phyloP scores from a whole-genome alignment of 2,329 filamentous ascomycete genomes.

The Pseudomassariella vexata region DNA sequence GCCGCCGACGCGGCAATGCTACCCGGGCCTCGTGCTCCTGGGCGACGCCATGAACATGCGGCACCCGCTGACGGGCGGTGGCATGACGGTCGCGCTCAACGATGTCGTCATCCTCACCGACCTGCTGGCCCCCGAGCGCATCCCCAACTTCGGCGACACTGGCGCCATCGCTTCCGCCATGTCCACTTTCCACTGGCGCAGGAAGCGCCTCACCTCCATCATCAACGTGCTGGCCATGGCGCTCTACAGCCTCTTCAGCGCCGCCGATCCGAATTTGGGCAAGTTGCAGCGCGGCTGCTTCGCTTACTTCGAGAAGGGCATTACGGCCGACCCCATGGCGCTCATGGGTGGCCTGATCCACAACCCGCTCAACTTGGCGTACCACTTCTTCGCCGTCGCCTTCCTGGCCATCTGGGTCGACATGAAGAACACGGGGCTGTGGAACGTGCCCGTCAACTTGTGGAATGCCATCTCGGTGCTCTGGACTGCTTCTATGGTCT shows the following conservation, averaged over 20 bases:
- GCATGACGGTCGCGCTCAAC: conserved; percentile 97
- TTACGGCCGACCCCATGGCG: conserved; percentile 72
- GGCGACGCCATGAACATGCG: conserved; percentile 99
- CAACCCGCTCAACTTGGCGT: conserved; percentile 71
- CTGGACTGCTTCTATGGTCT: conserved; percentile 75
- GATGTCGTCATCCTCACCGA: conserved; percentile 76
- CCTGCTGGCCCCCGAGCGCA: conserved; percentile 61
- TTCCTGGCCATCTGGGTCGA: conserved; percentile 76
- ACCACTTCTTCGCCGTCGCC: conserved; percentile 93
- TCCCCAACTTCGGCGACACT: conserved; percentile 66
- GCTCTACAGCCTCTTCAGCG: conserved; percentile 86
- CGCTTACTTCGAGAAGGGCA: conserved; percentile 75
- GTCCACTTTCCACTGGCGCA: conserved; percentile 74
- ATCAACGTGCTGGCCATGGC: conserved; percentile 98
- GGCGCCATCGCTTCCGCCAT: conserved; percentile 62
- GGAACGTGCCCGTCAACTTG: conserved; percentile 59
- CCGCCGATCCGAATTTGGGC: conserved; percentile 69
- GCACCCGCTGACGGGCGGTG: conserved; percentile 93
- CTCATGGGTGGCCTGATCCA: conserved; percentile 78
- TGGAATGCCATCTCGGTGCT: conserved; percentile 65
- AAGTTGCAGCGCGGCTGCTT: conserved; percentile 89
- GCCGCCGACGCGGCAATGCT: conserved; percentile 64
- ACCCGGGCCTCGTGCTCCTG: conserved; percentile 70
- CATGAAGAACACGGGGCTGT: conserved; percentile 43
- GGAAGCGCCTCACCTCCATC: conserved; percentile 76